Base-by-base conservation (phyloP, 129 eudicot genomes). In the Helianthus tuberosus region DNA sequence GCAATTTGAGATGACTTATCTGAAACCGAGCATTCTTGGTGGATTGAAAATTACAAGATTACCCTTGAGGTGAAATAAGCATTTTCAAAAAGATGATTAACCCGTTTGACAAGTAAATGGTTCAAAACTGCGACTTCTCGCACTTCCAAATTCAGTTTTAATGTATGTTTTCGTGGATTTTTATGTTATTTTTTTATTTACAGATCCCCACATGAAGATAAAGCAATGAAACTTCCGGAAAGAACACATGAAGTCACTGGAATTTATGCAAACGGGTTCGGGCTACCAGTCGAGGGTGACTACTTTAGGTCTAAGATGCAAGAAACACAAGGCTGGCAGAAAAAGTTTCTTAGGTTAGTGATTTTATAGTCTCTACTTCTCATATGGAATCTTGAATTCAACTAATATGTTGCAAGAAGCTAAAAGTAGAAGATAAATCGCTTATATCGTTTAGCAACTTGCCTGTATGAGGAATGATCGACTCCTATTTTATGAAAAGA, bases 271-370 rank as follows among this genome's bases (percentile, higher is more conserved):
- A 78, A 77, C 49, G 75, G 72, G 52, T 93, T 95, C 61, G n/a
- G n/a, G n/a, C n/a, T n/a, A n/a, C n/a, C n/a, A n/a, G 68, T 93
- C 50, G 84, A 77, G 66, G 76, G 89, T 86, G 15, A 76, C 88
- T 79, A 75, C 89, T 84, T 77, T 93, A 68, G 98, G 98, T 87
- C 96, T 59, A 93, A 89, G 86, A 93, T 93, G 98, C 98, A 93
- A 72, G 86, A 89, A 80, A 89, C 89, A 17, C 79, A 83, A 6
- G 89, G 84, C 49, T 92, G 97, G 97, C 91, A 87, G 83, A 89
- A 79, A 76, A 92, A 85, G 47, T 89, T 79, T 63, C 82, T 92
- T 39, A 85, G 89, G 97, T 89, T 41, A 52, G 89, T 83, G 41
- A 46, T 64, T 50, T 43, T 64, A 14, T 36, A 4, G 65, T 17